phyloP scores from a whole-genome alignment of 495 filamentous ascomycete species.

The Penicillium soppii region DNA sequence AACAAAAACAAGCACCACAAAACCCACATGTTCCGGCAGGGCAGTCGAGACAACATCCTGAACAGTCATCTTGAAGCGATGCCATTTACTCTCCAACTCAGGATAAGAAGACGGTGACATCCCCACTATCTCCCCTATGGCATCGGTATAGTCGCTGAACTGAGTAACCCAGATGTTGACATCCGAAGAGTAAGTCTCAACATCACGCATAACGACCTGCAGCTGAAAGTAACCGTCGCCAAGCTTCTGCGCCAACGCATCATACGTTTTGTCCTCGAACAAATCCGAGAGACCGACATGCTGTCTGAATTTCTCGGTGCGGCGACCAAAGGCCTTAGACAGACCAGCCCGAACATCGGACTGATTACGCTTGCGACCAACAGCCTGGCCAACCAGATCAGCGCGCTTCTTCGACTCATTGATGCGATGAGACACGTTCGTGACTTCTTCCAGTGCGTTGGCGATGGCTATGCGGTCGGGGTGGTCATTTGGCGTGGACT shows the following conservation, averaged over 20 bases:
- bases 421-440: slow-evolving; percentile 74
- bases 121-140: slow-evolving; percentile 66
- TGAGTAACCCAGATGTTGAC: slow-evolving; percentile 68
- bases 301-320: slow-evolving; percentile 74
- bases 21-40: slow-evolving; percentile 82
- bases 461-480: slow-evolving; percentile 72
- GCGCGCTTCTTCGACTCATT: slow-evolving; percentile 91
- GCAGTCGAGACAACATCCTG: slow-evolving; percentile 75
- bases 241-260: slow-evolving; percentile 72
- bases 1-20: not conserved
- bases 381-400: slow-evolving; percentile 83
- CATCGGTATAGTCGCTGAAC: slow-evolving; percentile 65
- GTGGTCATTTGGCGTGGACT: slow-evolving; percentile 76
- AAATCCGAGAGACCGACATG: slow-evolving; percentile 64
- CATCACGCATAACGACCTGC: slow-evolving; percentile 86
- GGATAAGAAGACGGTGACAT: slow-evolving; percentile 62
- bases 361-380: slow-evolving; percentile 83
- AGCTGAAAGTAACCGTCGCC: slow-evolving; percentile 85
- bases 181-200: slow-evolving; percentile 79
- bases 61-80: slow-evolving; percentile 75
- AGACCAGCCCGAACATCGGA: slow-evolving; percentile 81
- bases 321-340: slow-evolving; percentile 81
- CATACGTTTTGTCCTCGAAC: slow-evolving; percentile 77
- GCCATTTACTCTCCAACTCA: slow-evolving; percentile 90
- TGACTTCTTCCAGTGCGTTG: slow-evolving; percentile 61